phyloP scores from a whole-genome alignment of 352 stramenopile species.

The Phytophthora chlamydospora region DNA sequence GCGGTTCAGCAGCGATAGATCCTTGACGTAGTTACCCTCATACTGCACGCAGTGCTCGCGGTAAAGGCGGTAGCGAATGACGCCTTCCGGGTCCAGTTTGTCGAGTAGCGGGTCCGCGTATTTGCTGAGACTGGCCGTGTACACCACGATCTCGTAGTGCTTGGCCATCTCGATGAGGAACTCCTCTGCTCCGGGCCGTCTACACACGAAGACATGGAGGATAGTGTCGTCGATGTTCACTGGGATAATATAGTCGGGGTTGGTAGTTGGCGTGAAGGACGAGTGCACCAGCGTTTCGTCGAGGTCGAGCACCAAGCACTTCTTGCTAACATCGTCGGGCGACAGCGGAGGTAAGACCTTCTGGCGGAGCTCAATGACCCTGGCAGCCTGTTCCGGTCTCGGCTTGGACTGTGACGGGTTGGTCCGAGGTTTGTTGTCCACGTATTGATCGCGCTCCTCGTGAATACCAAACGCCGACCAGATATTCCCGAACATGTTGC shows the following conservation, averaged over 20 bases:
- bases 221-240: constrained; percentile 92
- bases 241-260: constrained; percentile 96
- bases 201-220: constrained; percentile 89
- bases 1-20: constrained; percentile 93
- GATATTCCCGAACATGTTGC: constrained; percentile 67
- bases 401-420: constrained; percentile 14
- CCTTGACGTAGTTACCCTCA: constrained; percentile 96
- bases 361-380: constrained; percentile 52
- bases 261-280: constrained; percentile 92
- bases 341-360: constrained; percentile 44
- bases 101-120: constrained; percentile 97
- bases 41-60: constrained; percentile 95
- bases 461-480: constrained; percentile 58
- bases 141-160: constrained; percentile 97
- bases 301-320: constrained; percentile 93
- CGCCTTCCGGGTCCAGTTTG: constrained; percentile 89
- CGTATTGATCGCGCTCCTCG: constrained; percentile 52
- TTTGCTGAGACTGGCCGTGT: constrained; percentile 96
- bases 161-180: constrained; percentile 96
- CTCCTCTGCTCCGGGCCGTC: constrained; percentile 93
- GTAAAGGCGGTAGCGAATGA: constrained; percentile 91
- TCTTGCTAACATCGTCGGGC: constrained; percentile 67
- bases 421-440: constrained; percentile 25
- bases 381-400: constrained; percentile 15
- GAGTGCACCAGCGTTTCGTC: constrained; percentile 98